Evolutionary conservation across 2,329 filamentous ascomycete genomes (phyloP), one percentile per base, ranked within the genome.

Genomic region (Pyricularia pennisetigena): DNA sequence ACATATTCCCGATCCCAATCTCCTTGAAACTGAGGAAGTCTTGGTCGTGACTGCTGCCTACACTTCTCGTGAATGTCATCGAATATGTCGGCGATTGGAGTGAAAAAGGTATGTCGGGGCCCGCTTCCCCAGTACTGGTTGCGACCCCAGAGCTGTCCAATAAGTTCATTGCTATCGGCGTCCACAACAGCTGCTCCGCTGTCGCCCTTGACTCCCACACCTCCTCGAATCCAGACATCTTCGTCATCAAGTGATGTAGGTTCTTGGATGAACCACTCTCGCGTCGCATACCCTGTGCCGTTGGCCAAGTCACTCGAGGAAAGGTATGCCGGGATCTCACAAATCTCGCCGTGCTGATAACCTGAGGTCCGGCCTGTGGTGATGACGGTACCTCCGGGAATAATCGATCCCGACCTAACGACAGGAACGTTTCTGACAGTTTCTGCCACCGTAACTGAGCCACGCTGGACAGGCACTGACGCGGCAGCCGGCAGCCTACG

Each of bases 221-320:
- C 81, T 3, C 80, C 79, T 2, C 79, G 75, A 66, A 82, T 82
- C 80, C 80, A 82, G 10, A 72, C 75, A 14, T 82, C 78, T 57
- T 81, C 79, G 62, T 80, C 71, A 10, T 79, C 78, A n/a, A 72
- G 73, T 0, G 74, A 70, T 1, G 24, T 74, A 1, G 78, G 77
- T 69, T 81, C 79, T 70, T 82, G 80, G 24, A 82, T 73, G 67
- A 79, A 82, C 81, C 81, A 82, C 71, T 82, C 81, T 6, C 80
- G 74, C 4, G 81, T 82, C 2, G 77, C 76, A 67, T 78, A 81
- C 2, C 76, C 75, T 0, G 80, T 82, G 4, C 79, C 78, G 63
- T 81, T 82, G 32, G 69, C 69, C 1, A 32, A 20, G 12, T 73
- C 74, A 0, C 72, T 71, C 1, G 78, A 78, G 14, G 76, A 76